Base-by-base conservation (phyloP, 2,329 filamentous ascomycete species). In the Zymoseptoria crescenta region DNA sequence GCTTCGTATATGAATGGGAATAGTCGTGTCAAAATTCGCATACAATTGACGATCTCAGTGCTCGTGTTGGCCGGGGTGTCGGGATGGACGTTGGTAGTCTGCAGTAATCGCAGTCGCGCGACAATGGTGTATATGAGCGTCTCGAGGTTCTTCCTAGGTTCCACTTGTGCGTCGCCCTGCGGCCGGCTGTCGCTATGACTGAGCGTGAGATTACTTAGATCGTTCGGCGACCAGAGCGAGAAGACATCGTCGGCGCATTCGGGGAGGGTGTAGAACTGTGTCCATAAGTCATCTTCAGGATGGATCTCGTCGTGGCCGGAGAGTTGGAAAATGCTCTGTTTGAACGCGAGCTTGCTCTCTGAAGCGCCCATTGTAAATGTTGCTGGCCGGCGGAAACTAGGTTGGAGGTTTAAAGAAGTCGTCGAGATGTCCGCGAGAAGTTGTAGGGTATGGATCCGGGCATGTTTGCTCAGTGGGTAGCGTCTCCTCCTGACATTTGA, bases 341-440 rank as follows among this genome's bases (percentile, higher is more conserved):
- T 97, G 83, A 99, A 97, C 73, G 93, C 91, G 73, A 97, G 86
- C 83, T 97, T 97, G 70, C 93, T 97, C 79, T 97, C 93, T 77
- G 93, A 96, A 73, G 93, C 93, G 76, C 94, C 94, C 94, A 99
- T 99, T 13, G 30, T 55, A 27, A 20, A 48, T 56, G 13, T 27
- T 30, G 16, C 48, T 30, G 24, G 41, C 20, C 54, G 24, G 21
- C 55, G 13, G 30, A 35, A 52, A 48, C 49, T 50, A 48, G 28
- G 56, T 54, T 27, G 51, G 27, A 48, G 20, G 50, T 8, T 30
- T 51, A 52, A 54, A 21, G 16, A 19, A 41, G 9, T 20, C 9
- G 30, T 20, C 4, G 30, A 27, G 20, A 6, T 49, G 21, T 49
- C 24, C 21, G 20, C 27, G 41, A 24, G 41, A 21, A 52, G 19